Conservation (phyloP, 164 flowering plant species). For the Chloranthus sessilifolius region DNA sequence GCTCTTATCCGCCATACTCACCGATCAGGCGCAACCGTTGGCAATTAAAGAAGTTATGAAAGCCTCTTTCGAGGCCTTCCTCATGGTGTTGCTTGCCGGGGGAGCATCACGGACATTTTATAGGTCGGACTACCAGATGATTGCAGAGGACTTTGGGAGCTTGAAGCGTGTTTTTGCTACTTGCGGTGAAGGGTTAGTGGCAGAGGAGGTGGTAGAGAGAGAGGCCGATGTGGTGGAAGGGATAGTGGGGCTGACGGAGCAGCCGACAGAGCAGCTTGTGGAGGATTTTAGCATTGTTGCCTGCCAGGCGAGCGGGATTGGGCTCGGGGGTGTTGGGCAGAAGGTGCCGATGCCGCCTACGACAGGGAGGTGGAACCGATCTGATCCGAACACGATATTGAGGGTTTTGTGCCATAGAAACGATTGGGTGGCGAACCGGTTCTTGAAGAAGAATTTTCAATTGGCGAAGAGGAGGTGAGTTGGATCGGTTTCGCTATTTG, state of each 20-base stretch:
- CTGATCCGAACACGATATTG: slow-evolving; percentile 88
- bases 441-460: slow-evolving; percentile 79
- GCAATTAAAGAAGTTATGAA: slow-evolving; percentile 81
- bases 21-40: slow-evolving; percentile 57
- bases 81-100: slow-evolving; percentile 89
- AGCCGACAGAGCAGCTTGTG: slow-evolving; percentile 65
- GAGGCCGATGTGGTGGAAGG: slow-evolving; percentile 80
- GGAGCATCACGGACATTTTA: slow-evolving; percentile 50
- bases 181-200: slow-evolving; percentile 65
- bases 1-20: slow-evolving; percentile 55
- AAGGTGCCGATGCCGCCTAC: slow-evolving; percentile 90
- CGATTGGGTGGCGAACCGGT: slow-evolving; percentile 60
- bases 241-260: slow-evolving; percentile 63
- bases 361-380: slow-evolving; percentile 77
- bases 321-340: slow-evolving; percentile 35
- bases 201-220: slow-evolving; percentile 59
- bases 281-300: slow-evolving; percentile 83
- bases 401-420: slow-evolving; percentile 83
- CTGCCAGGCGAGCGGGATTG: slow-evolving; percentile 61
- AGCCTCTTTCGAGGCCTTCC: slow-evolving; percentile 79
- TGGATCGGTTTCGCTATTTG: too few relatives aligned
- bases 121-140: slow-evolving; percentile 56
- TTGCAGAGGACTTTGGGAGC: slow-evolving; percentile 69
- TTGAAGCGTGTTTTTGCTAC: slow-evolving; percentile 57
- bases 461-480: slow-evolving; percentile 66